phyloP scores from a whole-genome alignment of 2,329 filamentous ascomycete genomes.

The Cercospora berteroae region DNA sequence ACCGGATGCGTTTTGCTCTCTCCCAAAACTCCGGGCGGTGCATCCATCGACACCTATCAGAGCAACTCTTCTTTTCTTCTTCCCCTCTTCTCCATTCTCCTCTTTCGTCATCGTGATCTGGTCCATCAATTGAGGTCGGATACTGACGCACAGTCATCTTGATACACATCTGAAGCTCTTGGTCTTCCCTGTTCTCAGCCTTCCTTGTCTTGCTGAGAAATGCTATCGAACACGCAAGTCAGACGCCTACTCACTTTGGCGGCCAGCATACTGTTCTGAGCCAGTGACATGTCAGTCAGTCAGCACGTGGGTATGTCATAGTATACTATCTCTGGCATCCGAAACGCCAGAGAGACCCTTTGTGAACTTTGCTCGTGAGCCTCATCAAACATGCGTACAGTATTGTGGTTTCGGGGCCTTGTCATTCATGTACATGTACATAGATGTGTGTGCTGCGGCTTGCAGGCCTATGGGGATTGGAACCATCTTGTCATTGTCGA shows the following conservation, averaged over 20 bases:
- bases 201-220: neutral
- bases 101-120: neutral
- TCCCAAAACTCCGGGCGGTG: neutral
- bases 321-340: conserved; percentile 1
- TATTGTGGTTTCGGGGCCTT: neutral
- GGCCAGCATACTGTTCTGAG: neutral
- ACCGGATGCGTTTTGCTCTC: neutral
- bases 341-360: neutral
- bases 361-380: neutral
- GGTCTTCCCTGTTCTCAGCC: neutral
- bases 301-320: neutral
- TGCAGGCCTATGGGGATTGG: neutral
- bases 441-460: neutral
- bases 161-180: neutral
- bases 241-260: neutral
- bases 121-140: neutral
- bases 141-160: neutral
- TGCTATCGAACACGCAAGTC: neutral
- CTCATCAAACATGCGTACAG: neutral
- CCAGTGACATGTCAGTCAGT: neutral
- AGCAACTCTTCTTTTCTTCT: neutral
- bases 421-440: neutral
- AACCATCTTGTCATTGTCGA: neutral
- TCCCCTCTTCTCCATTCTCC: neutral
- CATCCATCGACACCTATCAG: neutral